phyloP scores from a whole-genome alignment of 2,329 filamentous ascomycete genomes.

The Ceratocystis albifundus region DNA sequence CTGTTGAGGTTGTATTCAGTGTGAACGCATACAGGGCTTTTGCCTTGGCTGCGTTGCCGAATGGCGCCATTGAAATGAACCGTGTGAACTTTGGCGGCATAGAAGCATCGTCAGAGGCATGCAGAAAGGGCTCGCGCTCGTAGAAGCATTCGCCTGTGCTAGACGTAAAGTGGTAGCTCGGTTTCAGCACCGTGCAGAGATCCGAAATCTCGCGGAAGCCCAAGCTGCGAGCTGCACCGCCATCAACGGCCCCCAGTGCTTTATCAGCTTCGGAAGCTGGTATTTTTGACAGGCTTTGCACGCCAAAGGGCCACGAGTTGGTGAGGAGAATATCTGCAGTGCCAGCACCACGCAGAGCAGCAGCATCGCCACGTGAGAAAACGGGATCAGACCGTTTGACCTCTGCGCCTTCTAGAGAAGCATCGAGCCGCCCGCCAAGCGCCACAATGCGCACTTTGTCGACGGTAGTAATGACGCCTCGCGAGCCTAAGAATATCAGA shows the following conservation, averaged over 20 bases:
- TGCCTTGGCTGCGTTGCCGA: slow-evolving; percentile 62
- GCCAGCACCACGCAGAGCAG: slow-evolving; percentile 61
- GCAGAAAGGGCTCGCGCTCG: slow-evolving; percentile 87
- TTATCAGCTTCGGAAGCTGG: slow-evolving; percentile 31
- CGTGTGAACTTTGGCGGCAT: slow-evolving; percentile 48
- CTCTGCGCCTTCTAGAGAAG: slow-evolving; percentile 49
- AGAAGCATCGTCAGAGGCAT: slow-evolving; percentile 36
- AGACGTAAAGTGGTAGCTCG: slow-evolving; percentile 78
- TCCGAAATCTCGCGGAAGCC: slow-evolving; percentile 62
- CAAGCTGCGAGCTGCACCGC: background rate
- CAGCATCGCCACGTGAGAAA: slow-evolving; percentile 67
- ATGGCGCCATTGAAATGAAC: slow-evolving; percentile 79
- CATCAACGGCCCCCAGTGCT: background rate
- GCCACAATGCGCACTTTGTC: slow-evolving; percentile 82
- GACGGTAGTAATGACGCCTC: slow-evolving; percentile 75
- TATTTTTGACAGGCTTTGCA: slow-evolving; percentile 58
- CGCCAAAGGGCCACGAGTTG: slow-evolving; percentile 66
- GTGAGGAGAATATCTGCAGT: slow-evolving; percentile 80
- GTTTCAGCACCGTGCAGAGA: slow-evolving; percentile 66
- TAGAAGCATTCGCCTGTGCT: slow-evolving; percentile 59
- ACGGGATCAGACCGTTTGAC: slow-evolving; percentile 64
- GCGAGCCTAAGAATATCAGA: slow-evolving; percentile 77
- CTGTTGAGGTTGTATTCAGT: slow-evolving; percentile 35
- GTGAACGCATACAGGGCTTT: slow-evolving; percentile 73
- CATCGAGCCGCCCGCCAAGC: slow-evolving; percentile 63